These are phyloP conservation scores for Acephala macrosclerotiorum DNA, from an alignment of 2,329 filamentous ascomycete genomes.

Conservation along the genomic window DNA sequence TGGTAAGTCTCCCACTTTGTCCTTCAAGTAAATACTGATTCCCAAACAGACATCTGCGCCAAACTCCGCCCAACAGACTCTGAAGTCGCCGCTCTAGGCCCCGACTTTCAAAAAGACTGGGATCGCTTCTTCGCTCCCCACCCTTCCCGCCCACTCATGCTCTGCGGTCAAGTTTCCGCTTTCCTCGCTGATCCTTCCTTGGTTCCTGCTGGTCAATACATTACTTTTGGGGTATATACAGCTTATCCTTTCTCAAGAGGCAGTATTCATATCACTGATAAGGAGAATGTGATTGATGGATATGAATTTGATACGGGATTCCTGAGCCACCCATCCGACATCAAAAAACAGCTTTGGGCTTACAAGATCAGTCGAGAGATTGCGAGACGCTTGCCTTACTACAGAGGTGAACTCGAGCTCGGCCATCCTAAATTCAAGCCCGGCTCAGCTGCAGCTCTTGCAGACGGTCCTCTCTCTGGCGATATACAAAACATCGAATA, in stretches of 20 bases:
- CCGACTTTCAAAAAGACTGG: conserved; percentile 60
- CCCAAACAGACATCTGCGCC: conserved; percentile 53
- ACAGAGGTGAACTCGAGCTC: conserved; percentile 53
- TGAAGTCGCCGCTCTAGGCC: conserved; percentile 59
- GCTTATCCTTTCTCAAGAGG: conserved; percentile 69
- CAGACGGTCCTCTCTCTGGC: conserved; percentile 37
- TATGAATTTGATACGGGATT: conserved; percentile 65
- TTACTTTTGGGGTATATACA: conserved; percentile 60
- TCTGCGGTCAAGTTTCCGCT: conserved; percentile 58
- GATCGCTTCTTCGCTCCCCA: conserved; percentile 57
- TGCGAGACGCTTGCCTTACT: conserved; percentile 60
- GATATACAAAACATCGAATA: conserved; percentile 49
- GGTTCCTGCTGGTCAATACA: conserved; percentile 55
- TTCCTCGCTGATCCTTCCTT: conserved; percentile 52
- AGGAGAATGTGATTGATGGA: conserved; percentile 49
- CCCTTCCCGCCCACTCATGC: conserved; percentile 49
- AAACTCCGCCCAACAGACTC: conserved; percentile 64
- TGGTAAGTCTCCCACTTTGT: conserved; percentile 29
- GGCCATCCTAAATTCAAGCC: conserved; percentile 54
- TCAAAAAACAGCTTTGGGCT: conserved; percentile 65
- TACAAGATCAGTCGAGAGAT: conserved; percentile 73
- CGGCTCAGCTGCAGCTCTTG: conserved; percentile 49
- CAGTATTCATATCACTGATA: conserved; percentile 62
- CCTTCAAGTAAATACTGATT: conserved; percentile 3
- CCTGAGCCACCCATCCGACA: conserved; percentile 60